Conservation (phyloP, 2,329 filamentous ascomycete species). For the Xylaria multiplex region DNA sequence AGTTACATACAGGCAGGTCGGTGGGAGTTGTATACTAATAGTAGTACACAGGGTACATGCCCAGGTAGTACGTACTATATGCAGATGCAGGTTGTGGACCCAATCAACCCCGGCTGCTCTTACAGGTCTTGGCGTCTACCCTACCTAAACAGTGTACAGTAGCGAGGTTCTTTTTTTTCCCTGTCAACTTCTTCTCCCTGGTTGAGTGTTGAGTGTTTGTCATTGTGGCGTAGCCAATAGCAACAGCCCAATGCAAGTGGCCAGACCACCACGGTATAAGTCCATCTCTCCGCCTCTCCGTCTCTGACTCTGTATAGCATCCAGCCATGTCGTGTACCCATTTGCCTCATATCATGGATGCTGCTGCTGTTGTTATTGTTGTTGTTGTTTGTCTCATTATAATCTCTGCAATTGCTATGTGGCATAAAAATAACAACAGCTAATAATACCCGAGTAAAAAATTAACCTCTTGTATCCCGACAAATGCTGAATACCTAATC, state of each 20-base stretch:
- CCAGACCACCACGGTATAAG: background rate
- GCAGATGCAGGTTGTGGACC: constrained; percentile 14
- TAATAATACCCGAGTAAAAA: background rate
- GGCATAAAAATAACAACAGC: constrained; percentile 6
- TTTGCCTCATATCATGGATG: too few relatives aligned
- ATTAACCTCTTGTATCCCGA: background rate
- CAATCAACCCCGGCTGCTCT: constrained; percentile 23
- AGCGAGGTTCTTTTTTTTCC: constrained; percentile 5
- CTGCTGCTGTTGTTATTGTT: too few relatives aligned
- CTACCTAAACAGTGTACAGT: background rate
- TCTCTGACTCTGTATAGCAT: too few relatives aligned
- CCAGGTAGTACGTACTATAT: background rate
- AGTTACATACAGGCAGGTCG: background rate
- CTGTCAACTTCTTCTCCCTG: constrained; percentile 19
- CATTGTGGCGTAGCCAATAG: constrained; percentile 12
- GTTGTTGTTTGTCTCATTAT: too few relatives aligned
- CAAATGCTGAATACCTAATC: background rate
- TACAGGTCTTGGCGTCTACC: constrained; percentile 21
- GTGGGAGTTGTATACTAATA: too few relatives aligned
- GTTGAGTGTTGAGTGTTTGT: background rate
- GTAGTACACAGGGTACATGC: too few relatives aligned
- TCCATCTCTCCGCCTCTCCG: too few relatives aligned
- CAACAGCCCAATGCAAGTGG: background rate
- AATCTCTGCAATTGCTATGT: constrained; percentile 7
- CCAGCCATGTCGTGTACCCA: too few relatives aligned